Base-by-base conservation (phyloP, 2,329 filamentous ascomycete species). In the Nannizziopsis arthrosporioides region DNA sequence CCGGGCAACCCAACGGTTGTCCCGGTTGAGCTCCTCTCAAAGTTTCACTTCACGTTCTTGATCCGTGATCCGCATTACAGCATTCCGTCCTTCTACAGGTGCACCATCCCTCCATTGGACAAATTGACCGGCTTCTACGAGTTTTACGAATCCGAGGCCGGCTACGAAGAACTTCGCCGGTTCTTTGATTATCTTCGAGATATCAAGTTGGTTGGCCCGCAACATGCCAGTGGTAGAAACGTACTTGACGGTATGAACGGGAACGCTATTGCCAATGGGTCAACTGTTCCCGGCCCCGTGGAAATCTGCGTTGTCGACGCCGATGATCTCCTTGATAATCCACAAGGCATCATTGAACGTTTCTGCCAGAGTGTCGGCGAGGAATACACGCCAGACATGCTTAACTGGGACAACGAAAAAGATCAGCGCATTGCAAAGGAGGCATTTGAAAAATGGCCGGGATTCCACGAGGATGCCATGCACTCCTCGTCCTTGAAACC, bases 381-480 rank as follows among this genome's bases (percentile, higher is more conserved):
- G 51, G 76, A 84, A 12, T 98, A 83, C 65, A 71, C 71, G 39
- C 77, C 80, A 0, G 72, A 77, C 11, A 94, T 96, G 89, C 73
- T 98, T 53, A 73, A 76, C 50, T 96, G 92, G 92, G 78, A 84
- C 53, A 80, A 82, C 22, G 80, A 82, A 45, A 82, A 84, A 54
- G 81, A 83, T 57, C 80, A 87, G 56, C 57, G 68, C 44, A 71
- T 77, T 53, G 90, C 89, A 2, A 73, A 76, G 55, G 74, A 79
- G 54, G 81, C 81, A 14, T 96, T 96, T 68, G 87, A 89, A 69
- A 96, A 98, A 72, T 96, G 92, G 92, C 84, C 81, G 56, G 92
- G 92, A 9, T 96, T 94, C 70, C 92, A 96, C 65, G 85, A 96
- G 57, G 92, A 96, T 71, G 92, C 88, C 11, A 85, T 96, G 57